A percentile compares a stretch with the other conserved stretches of the same genome.
phyloP scores from a whole-genome alignment of 192 early-diverging fungal species.

The Chytriomyces sp. region DNA sequence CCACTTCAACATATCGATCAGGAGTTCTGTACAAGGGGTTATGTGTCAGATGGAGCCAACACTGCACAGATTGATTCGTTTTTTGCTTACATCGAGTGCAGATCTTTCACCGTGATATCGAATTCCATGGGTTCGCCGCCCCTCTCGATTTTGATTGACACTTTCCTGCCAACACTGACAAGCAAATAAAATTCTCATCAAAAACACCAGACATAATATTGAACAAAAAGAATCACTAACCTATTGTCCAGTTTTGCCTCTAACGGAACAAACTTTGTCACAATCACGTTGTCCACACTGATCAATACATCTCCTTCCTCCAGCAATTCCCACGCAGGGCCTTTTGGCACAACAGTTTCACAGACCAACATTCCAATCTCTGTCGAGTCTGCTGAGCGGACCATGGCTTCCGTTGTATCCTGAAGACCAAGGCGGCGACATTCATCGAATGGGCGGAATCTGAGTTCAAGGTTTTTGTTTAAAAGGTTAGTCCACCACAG shows the following conservation, averaged over 20 bases:
- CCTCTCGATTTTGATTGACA: slow-evolving; percentile 69
- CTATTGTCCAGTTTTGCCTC: slow-evolving; percentile 73
- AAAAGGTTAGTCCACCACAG: not conserved
- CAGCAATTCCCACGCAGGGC: slow-evolving; percentile 67
- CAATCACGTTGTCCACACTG: slow-evolving; percentile 68
- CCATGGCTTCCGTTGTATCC: slow-evolving; percentile 63
- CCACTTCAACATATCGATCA: slow-evolving; percentile 81
- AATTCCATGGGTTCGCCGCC: slow-evolving; percentile 72
- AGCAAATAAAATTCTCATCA: not conserved
- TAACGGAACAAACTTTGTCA: slow-evolving; percentile 84
- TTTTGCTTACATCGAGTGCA: slow-evolving; percentile 68
- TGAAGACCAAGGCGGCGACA: slow-evolving; percentile 71
- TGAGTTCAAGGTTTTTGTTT: slow-evolving; percentile 14
- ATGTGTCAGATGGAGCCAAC: not conserved
- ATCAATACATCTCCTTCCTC: slow-evolving; percentile 81
- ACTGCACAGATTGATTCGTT: not conserved
- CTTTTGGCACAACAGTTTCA: slow-evolving; percentile 75
- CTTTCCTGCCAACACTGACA: slow-evolving; percentile 58
- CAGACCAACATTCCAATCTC: slow-evolving; percentile 84
- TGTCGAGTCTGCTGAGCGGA: slow-evolving; percentile 62
- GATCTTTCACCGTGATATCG: slow-evolving; percentile 64
- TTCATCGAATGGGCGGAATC: slow-evolving; percentile 78
- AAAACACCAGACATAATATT: not conserved
- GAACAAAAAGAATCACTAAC: slow-evolving; percentile 3
- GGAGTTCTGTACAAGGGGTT: slow-evolving; percentile 61